Evolutionary conservation across 768 basidiomycete genomes (phyloP), one percentile per base, ranked within the genome.

Genomic region (Roridomyces roridus): DNA sequence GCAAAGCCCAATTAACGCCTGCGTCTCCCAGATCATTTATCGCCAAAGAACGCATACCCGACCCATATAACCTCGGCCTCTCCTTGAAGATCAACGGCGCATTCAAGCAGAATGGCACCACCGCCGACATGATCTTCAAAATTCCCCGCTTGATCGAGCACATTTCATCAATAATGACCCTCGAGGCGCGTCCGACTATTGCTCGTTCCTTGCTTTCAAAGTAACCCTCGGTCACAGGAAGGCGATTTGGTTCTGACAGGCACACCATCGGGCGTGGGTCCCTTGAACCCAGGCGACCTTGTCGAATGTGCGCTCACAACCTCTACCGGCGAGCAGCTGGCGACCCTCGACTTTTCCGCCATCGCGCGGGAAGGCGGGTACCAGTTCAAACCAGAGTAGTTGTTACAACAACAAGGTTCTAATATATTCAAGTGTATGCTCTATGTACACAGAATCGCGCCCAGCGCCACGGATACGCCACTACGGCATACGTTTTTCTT

Each of bases 91-190:
- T 88, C 67, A 96, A 98, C 59, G 94, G 87, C 36, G 73, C 78
- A 18, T 74, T 83, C 51, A 95, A 91, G 68, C 97, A 99, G 72
- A 80, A 91, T 52, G 96, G 94, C 3, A 86, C 81, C 23, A 95
- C 96, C 5, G 72, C 77, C 14, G 89, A 96, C 70, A 97, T 98
- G 95, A 90, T 97, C 40, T 96, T 96, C 79, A 82, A 80, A 26
- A 94, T 98, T 34, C 94, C 95, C 1, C 80, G 85, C 20, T 80
- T 98, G 46, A 89, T 98, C 60, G 85, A 91, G 61, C 95, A 96
- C 67, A 82, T 96, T 51, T 96, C 95, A 2, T 91, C 93, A 5
- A 96, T 99, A 72, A 97, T 98, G 95, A 88, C 89, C 0, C 81
- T 99, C n/a, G 94, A 97, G 82, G 95, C 91, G 15, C 43, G 77